phyloP scores from a whole-genome alignment of 2,329 filamentous ascomycete genomes.

The Cyclaneusma minus region DNA sequence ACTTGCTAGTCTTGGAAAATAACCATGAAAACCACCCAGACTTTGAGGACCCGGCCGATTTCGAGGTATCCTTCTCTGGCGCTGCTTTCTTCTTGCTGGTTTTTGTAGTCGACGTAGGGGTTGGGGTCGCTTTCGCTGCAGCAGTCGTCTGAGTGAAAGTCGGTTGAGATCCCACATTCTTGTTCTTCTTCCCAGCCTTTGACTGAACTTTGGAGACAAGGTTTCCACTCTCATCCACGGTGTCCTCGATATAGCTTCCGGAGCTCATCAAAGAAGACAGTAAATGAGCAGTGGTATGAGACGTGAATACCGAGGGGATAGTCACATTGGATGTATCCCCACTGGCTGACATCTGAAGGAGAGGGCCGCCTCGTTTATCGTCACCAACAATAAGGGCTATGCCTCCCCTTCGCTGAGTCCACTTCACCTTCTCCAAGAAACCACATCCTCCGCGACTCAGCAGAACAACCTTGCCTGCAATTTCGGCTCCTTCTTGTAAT shows the following conservation, averaged over 20 bases:
- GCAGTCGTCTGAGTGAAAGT: constrained; percentile 15
- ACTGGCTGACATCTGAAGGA: constrained; percentile 97
- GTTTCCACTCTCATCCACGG: constrained; percentile 43
- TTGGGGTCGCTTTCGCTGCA: constrained; percentile 14
- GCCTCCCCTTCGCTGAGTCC: constrained; percentile 83
- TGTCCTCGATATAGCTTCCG: constrained; percentile 45
- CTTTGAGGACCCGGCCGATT: constrained; percentile 22
- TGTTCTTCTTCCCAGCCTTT: constrained; percentile 13
- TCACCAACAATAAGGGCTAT: constrained; percentile 88
- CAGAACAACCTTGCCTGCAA: constrained; percentile 81
- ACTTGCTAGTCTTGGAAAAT: constrained; percentile 21
- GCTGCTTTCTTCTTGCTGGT: constrained; percentile 15
- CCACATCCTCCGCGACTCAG: constrained; percentile 88
- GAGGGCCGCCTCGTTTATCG: constrained; percentile 70
- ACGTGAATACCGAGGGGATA: constrained; percentile 89
- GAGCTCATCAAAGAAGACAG: constrained; percentile 74
- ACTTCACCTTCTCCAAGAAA: constrained; percentile 93
- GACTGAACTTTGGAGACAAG: constrained; percentile 34
- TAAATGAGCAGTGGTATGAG: constrained; percentile 83
- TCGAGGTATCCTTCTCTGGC: constrained; percentile 11
- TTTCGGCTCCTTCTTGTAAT: constrained; percentile 81
- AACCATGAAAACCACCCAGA: constrained; percentile 29
- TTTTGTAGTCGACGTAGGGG: constrained; percentile 13
- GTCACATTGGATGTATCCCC: constrained; percentile 91
- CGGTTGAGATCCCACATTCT: constrained; percentile 13